phyloP scores from a whole-genome alignment of 345 rosid species.

The Camelina neglecta region DNA sequence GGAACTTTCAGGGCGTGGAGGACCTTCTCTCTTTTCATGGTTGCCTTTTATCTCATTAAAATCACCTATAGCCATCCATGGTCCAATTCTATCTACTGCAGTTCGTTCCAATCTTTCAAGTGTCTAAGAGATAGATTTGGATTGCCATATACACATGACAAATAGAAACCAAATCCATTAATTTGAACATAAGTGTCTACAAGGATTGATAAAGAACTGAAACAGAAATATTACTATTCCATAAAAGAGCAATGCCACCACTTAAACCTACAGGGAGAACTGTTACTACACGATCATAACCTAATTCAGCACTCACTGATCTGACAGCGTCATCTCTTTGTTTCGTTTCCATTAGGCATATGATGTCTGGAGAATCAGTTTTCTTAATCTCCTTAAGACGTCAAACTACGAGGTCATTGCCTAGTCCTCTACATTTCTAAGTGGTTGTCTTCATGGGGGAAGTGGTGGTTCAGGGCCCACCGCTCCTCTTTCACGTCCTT shows the following conservation, averaged over 20 bases:
- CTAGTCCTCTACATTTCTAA: too few relatives aligned
- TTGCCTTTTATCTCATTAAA: neutral
- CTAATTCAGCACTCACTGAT: accelerated
- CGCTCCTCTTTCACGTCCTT: too few relatives aligned
- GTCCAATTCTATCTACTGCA: too few relatives aligned
- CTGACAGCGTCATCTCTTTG: neutral
- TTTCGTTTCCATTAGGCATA: neutral
- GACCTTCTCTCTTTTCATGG: neutral
- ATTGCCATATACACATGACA: too few relatives aligned
- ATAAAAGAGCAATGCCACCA: neutral
- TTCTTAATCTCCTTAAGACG: too few relatives aligned
- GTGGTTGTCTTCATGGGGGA: too few relatives aligned
- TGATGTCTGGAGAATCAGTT: neutral
- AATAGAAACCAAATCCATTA: too few relatives aligned
- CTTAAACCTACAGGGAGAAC: neutral
- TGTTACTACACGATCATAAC: neutral
- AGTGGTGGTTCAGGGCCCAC: too few relatives aligned
- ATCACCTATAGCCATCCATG: neutral
- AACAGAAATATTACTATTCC: neutral
- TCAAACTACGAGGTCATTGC: too few relatives aligned
- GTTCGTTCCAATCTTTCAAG: too few relatives aligned
- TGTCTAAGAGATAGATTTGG: too few relatives aligned
- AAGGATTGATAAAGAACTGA: neutral
- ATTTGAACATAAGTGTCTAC: too few relatives aligned
- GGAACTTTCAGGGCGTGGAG: neutral